Evolutionary conservation across 169 alveolate genomes (phyloP).

Genomic region (Plasmodium relictum): DNA sequence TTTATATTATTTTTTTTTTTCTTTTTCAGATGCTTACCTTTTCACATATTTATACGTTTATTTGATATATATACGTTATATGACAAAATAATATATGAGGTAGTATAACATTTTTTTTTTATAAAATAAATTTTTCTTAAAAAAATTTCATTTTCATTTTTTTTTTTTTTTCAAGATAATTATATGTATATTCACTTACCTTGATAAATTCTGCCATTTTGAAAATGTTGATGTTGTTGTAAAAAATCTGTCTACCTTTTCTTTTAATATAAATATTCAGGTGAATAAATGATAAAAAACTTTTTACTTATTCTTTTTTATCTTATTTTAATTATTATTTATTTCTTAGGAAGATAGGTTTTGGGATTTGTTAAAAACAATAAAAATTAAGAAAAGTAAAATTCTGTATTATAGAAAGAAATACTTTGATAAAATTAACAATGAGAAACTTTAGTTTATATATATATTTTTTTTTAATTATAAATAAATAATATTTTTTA

Average conservation of each 20-base stretch:
- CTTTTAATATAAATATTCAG: slow-evolving; percentile 51
- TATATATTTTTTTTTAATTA: too few species aligned
- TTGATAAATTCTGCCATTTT: slow-evolving; percentile 41
- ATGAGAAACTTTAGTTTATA: neutral
- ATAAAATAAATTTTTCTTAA: neutral
- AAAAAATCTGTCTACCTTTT: slow-evolving; percentile 52
- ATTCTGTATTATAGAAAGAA: slow-evolving; percentile 51
- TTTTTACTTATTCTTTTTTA: neutral
- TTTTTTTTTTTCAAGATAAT: slow-evolving; percentile 28
- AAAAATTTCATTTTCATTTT: neutral
- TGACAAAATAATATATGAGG: slow-evolving; percentile 74
- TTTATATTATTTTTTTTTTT: neutral
- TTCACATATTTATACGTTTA: slow-evolving; percentile 57
- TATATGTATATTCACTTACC: slow-evolving; percentile 53
- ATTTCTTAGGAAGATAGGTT: slow-evolving; percentile 57
- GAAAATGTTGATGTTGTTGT: slow-evolving; percentile 62
- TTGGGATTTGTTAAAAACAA: slow-evolving; percentile 48
- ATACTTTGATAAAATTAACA: slow-evolving; percentile 31
- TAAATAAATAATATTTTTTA: too few species aligned
- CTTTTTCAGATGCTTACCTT: slow-evolving; percentile 61
- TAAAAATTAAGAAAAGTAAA: slow-evolving; percentile 61
- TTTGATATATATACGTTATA: slow-evolving; percentile 69
- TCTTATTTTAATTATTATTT: neutral
- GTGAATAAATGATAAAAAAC: neutral
- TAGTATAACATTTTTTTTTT: neutral